Evolutionary conservation across 2,329 filamentous ascomycete genomes (phyloP), one percentile per base, ranked within the genome.

Genomic region (Aspergillus tubingensis): DNA sequence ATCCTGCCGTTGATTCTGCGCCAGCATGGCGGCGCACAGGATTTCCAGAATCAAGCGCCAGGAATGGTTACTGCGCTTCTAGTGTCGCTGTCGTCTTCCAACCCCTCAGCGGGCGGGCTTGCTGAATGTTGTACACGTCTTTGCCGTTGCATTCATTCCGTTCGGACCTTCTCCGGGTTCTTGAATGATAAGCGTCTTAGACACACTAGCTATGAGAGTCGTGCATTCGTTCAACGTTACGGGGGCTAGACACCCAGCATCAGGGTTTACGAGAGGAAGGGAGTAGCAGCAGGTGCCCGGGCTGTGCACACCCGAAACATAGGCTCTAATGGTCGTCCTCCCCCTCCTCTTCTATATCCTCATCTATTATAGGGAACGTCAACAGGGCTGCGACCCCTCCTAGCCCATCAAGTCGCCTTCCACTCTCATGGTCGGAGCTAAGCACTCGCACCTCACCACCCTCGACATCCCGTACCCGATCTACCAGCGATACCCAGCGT

Each of bases 341-440:
- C 11, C 81, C 82, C 15, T 81, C 80, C 8, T 79, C 87, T 2
- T 89, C 87, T 36, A 93, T 88, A 64, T 96, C 91, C 48, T 96
- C 80, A 66, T 96, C 92, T 17, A 86, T 79, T 39, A 98, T 83
- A 0, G 95, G 93, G 74, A 93, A 99, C 11, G 94, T 97, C 64
- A 97, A 79, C 27, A 97, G 89, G 1, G 92, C 92, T 15, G 94
- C 95, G 63, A 99, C 89, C 17, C 92, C 91, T 1, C 95, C 93
- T 62, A 98, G 75, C 11, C 88, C 90, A 66, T 93, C 91, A 13
- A 99, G 78, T 61, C 92, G 83, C 79, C 90, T 89, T 0, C 95
- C 95, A 74, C 93, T 97, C 80, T 97, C 94, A 75, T 98, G 94
- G 71, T 96, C 90, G 69, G 91, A 93, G 75, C 94, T 98, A 27